Conservation (phyloP, 2,329 filamentous ascomycete genomes). For the Fusarium sp. region DNA sequence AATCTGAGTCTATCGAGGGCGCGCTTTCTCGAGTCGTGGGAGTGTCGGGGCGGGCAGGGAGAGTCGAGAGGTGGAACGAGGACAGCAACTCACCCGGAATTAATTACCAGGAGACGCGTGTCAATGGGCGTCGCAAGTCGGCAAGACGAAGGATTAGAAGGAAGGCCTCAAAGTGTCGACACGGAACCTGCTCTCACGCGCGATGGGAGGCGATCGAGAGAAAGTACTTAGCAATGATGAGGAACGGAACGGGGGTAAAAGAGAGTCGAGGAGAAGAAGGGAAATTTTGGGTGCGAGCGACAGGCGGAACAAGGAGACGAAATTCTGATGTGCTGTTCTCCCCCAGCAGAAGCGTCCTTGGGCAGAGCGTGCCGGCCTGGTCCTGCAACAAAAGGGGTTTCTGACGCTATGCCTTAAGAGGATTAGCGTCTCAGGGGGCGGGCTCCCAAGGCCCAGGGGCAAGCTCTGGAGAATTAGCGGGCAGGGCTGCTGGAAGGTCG, state of each 20-base stretch:
- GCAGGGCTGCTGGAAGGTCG: constrained; percentile 39
- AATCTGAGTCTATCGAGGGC: constrained; percentile 25
- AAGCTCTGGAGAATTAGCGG: constrained; percentile 47
- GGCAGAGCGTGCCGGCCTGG: constrained; percentile 42
- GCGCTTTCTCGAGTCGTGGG: constrained; percentile 29
- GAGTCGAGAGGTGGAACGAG: constrained; percentile 39
- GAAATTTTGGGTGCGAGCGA: constrained; percentile 49
- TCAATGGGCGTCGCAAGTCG: constrained; percentile 49
- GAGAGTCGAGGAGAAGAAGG: constrained; percentile 45
- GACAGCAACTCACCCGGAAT: constrained; percentile 43
- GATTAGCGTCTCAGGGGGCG: constrained; percentile 42
- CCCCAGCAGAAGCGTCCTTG: constrained; percentile 43
- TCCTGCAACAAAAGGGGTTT: constrained; percentile 51
- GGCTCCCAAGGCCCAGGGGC: constrained; percentile 35
- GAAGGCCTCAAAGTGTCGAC: constrained; percentile 37
- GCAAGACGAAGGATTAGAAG: constrained; percentile 45
- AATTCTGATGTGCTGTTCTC: constrained; percentile 51
- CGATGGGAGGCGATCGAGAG: constrained; percentile 45
- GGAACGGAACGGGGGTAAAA: constrained; percentile 44
- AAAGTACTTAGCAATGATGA: constrained; percentile 54
- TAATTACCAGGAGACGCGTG: constrained; percentile 50
- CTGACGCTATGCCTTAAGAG: constrained; percentile 40
- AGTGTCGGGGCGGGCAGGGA: constrained; percentile 12
- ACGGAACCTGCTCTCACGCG: constrained; percentile 45
- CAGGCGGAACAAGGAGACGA: constrained; percentile 47